Conservation (phyloP, 495 filamentous ascomycete genomes). For the Neurospora sp. region DNA sequence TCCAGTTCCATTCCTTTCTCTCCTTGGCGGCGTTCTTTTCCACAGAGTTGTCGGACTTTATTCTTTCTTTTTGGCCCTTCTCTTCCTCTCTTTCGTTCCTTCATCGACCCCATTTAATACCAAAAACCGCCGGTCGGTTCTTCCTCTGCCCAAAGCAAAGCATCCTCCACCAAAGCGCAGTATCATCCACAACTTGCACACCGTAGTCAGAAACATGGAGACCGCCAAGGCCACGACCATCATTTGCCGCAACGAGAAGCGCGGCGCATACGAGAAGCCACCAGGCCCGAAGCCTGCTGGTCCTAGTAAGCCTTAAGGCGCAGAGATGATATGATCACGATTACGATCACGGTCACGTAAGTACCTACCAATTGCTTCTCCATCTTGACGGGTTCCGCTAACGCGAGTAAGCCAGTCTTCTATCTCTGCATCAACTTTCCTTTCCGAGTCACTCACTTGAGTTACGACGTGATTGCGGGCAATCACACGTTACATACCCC, state of each 20-base stretch:
- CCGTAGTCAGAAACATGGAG: no score
- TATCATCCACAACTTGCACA: no score
- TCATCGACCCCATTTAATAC: not conserved
- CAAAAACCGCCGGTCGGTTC: not conserved
- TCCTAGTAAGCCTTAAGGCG: not conserved
- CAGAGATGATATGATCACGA: not conserved
- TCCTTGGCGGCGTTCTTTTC: no score
- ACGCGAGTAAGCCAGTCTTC: not conserved
- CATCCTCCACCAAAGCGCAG: no score
- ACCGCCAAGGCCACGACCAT: no score
- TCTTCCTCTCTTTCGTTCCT: not conserved
- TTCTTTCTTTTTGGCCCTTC: not conserved
- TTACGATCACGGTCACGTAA: not conserved
- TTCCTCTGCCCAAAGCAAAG: no score
- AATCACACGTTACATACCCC: not conserved
- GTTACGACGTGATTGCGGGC: not conserved
- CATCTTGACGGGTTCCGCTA: not conserved
- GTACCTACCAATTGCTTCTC: not conserved
- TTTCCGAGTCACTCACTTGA: not conserved
- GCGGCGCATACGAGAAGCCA: not conserved
- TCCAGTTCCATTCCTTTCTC: not conserved
- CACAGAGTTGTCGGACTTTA: not conserved
- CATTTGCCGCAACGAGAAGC: not conserved
- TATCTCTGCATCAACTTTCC: not conserved
- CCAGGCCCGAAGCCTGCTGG: not conserved